Evolutionary conservation across 805 yeast genomes (phyloP).

Genomic region (Kodamaea laetipori): DNA sequence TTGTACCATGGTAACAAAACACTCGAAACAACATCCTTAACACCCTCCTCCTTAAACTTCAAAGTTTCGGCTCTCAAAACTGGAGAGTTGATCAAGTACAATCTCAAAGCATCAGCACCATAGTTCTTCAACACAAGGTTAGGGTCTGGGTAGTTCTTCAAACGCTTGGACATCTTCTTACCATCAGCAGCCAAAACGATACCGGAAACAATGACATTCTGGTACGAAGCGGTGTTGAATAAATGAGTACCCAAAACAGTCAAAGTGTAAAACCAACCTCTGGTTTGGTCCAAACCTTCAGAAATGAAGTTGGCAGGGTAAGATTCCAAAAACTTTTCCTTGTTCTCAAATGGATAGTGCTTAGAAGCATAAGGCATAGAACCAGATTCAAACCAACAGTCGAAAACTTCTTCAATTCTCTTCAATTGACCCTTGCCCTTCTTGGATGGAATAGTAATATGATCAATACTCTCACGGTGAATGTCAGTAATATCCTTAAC

Average conservation of each 20-base stretch:
- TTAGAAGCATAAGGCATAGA: slow-evolving; percentile 98
- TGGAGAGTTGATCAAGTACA: slow-evolving; percentile 95
- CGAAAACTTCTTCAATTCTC: slow-evolving; percentile 97
- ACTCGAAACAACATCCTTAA: slow-evolving; percentile 93
- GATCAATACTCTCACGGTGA: slow-evolving; percentile 92
- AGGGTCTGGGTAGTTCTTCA: slow-evolving; percentile 98
- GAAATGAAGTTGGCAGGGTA: slow-evolving; percentile 98
- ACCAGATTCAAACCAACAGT: slow-evolving; percentile 99
- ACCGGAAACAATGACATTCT: slow-evolving; percentile 95
- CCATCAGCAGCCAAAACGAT: slow-evolving; percentile 97
- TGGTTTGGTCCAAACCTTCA: slow-evolving; percentile 98
- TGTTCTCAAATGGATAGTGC: slow-evolving; percentile 93
- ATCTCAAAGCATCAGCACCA: slow-evolving; percentile 97
- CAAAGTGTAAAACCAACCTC: slow-evolving; percentile 99
- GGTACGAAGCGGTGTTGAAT: slow-evolving; percentile 88
- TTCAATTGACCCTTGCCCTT: slow-evolving; percentile 83
- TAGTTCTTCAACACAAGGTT: slow-evolving; percentile 73
- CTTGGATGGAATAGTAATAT: slow-evolving; percentile 89
- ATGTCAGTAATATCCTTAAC: slow-evolving; percentile 78
- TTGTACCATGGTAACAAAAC: slow-evolving; percentile 99
- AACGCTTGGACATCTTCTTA: slow-evolving; percentile 97
- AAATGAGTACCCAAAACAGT: slow-evolving; percentile 94
- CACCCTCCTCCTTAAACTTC: slow-evolving; percentile 98
- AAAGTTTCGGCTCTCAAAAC: slow-evolving; percentile 95
- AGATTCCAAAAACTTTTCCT: slow-evolving; percentile 64